Evolutionary conservation across 495 filamentous ascomycete species (phyloP).

Genomic region (Penicillium daleae): DNA sequence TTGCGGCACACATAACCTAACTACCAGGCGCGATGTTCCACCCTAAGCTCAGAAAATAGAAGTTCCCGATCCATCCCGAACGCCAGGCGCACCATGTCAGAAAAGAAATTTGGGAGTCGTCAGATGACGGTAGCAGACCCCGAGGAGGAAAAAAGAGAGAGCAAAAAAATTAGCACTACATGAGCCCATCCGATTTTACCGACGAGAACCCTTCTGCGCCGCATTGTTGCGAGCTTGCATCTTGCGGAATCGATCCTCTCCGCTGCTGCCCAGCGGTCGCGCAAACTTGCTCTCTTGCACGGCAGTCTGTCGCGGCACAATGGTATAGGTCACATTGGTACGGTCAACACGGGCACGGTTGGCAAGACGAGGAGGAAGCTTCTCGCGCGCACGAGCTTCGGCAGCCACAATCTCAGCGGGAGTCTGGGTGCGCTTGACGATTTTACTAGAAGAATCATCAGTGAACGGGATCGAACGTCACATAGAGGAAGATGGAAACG

Average conservation of each 20-base stretch:
- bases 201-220: conserved; percentile 51
- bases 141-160: conserved; percentile 6
- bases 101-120: conserved; percentile 6
- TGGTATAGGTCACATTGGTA: conserved; percentile 75
- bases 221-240: conserved; percentile 74
- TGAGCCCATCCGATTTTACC: conserved; percentile 9
- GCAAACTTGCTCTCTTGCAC: conserved; percentile 54
- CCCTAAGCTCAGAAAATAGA: conserved; percentile 15
- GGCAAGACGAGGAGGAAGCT: conserved; percentile 67
- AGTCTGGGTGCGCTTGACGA: conserved; percentile 49
- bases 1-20: conserved; percentile 4
- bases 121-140: background rate
- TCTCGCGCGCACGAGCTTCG: conserved; percentile 67
- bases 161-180: conserved; percentile 7
- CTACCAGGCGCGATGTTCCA: conserved; percentile 23
- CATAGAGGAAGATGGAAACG: conserved; percentile 19
- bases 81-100: conserved; percentile 18
- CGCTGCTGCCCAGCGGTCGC: conserved; percentile 71
- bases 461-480: conserved; percentile 14
- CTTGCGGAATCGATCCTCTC: conserved; percentile 79
- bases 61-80: conserved; percentile 26
- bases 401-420: conserved; percentile 58
- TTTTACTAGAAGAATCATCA: conserved; percentile 42
- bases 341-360: conserved; percentile 75
- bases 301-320: conserved; percentile 70